phyloP scores from a whole-genome alignment of 257 asterid species.

The Lycium barbarum region DNA sequence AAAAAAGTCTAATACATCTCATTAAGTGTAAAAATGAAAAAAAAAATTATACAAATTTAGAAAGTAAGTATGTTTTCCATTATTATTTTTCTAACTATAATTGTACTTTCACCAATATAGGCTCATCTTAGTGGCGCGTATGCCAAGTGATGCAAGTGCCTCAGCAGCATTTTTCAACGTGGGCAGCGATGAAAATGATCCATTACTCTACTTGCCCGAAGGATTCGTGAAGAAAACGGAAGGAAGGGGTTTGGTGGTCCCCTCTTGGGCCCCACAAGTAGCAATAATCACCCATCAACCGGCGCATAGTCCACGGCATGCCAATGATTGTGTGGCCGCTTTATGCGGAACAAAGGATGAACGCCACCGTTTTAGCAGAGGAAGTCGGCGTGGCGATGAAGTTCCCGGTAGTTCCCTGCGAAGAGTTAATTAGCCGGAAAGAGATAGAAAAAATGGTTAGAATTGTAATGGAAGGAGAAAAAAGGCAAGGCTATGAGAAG shows the following conservation, averaged over 20 bases:
- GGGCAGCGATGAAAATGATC: constrained; percentile 35
- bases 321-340: constrained; percentile 68
- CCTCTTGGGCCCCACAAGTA: constrained; percentile 53
- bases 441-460: constrained; percentile 48
- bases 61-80: too few relatives aligned
- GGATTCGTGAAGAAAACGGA: constrained; percentile 37
- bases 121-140: constrained; percentile 52
- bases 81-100: not conserved
- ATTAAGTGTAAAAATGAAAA: too few relatives aligned
- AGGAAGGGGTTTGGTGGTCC: constrained; percentile 44
- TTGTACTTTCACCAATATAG: not conserved
- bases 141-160: constrained; percentile 38
- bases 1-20: too few relatives aligned
- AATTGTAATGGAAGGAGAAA: constrained; percentile 45
- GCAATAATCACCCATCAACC: constrained; percentile 43
- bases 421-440: constrained; percentile 38
- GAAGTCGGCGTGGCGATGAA: constrained; percentile 51
- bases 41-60: too few relatives aligned
- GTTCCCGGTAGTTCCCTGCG: constrained; percentile 14
- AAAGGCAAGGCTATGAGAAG: constrained; percentile 38
- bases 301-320: constrained; percentile 47
- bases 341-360: constrained; percentile 59
- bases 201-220: constrained; percentile 39
- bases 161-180: constrained; percentile 37
- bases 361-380: constrained; percentile 47